Evolutionary conservation across 2,329 filamentous ascomycete species (phyloP), one percentile per base, ranked within the genome.

Genomic region (Dactylellina sp.): DNA sequence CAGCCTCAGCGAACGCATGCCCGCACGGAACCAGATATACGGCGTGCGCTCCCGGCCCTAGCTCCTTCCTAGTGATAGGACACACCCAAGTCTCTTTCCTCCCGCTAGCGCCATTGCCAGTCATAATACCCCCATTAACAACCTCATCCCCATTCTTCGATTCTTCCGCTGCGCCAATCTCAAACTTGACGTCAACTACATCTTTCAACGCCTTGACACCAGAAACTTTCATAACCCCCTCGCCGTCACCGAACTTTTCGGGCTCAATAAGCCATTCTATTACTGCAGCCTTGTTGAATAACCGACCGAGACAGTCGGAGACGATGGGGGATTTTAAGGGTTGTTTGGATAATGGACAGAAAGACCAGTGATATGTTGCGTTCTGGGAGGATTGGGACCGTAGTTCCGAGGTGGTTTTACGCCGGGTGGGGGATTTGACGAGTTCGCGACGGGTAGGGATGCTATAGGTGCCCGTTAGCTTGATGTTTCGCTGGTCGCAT

Each of bases 361-460:
- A 91, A 3, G 87, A 86, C 95, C 95, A 99, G 78, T 89, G 87
- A 81, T 98, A 93, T 71, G 88, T 87, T 79, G 95, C 89, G 44
- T 91, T 91, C 81, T 97, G 94, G 80, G 90, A 88, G 77, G 90
- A 90, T 7, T 91, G 90, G 76, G 95, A 93, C 83, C 98, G 98
- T 66, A 97, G 84, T 83, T 98, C 91, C 50, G 91, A 89, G 25
- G 92, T 86, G 35, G 91, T 96, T 20, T 91, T 91, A 57, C 89
- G 86, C 78, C 92, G 91, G 44, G 93, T 92, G 25, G 93, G 92
- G 81, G 94, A 90, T 82, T 96, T 96, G 81, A 99, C 95, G 49
- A 99, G 91, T 82, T 99, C 96, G 79, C 93, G 91, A 32, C 96
- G 91, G 76, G 91, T 98, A 3, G 95, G 95, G 78, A 99, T 99